Evolutionary conservation across 768 basidiomycete species (phyloP).

Genomic region (Psilocybe subaeruginosa): DNA sequence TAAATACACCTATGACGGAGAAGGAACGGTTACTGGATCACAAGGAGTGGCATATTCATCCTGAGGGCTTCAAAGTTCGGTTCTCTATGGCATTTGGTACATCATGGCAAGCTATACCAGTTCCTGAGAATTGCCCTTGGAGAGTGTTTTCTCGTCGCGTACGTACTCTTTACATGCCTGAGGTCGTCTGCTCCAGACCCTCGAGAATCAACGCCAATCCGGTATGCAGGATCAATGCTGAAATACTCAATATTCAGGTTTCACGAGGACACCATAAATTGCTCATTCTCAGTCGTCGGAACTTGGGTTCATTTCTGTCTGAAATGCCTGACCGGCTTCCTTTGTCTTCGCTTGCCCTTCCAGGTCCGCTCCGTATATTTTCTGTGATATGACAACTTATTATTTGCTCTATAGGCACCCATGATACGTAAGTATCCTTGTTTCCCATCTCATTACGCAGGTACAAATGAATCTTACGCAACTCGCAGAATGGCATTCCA

Average conservation of each 20-base stretch:
- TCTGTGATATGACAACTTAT: not conserved
- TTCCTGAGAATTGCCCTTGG: slow-evolving; percentile 56
- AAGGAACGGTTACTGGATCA: not conserved
- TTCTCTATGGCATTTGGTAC: slow-evolving; percentile 34
- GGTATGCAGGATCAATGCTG: not conserved
- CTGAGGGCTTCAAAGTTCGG: slow-evolving; percentile 27
- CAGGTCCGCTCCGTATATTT: slow-evolving; percentile 54
- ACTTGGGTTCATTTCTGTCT: slow-evolving; percentile 56
- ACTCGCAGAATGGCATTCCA: slow-evolving; percentile 73
- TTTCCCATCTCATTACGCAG: not conserved
- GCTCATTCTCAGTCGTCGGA: slow-evolving; percentile 61
- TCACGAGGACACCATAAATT: slow-evolving; percentile 48
- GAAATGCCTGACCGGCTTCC: slow-evolving; percentile 68
- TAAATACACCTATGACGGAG: slow-evolving; percentile 2
- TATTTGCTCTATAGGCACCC: slow-evolving; percentile 49
- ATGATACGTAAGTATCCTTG: slow-evolving; percentile 59
- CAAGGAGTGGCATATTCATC: slow-evolving; percentile 28
- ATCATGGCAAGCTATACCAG: slow-evolving; percentile 48
- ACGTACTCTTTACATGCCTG: slow-evolving; percentile 20
- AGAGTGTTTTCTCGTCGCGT: slow-evolving; percentile 59
- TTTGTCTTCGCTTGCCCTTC: slow-evolving; percentile 76
- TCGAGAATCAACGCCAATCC: not conserved
- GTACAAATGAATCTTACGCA: not conserved
- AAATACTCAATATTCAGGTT: slow-evolving; percentile 37
- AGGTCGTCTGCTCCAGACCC: not conserved